Evolutionary conservation across 2,329 filamentous ascomycete genomes (phyloP), one percentile per base, ranked within the genome.

Genomic region (Monilinia aucupariae): DNA sequence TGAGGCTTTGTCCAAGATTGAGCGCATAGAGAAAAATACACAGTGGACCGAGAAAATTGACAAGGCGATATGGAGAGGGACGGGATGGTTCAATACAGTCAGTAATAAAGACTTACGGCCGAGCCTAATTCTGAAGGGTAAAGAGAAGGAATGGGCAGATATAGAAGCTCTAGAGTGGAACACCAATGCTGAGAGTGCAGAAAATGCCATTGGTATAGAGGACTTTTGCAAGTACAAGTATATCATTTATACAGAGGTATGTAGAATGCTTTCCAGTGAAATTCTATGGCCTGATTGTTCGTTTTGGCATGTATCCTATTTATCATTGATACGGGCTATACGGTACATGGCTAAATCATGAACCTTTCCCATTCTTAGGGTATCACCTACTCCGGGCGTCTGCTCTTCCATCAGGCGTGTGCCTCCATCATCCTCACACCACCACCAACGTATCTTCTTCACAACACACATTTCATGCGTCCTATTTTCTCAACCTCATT

Each of bases 191-290:
- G 67, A 63, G 10, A 72, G 71, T 32, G 72, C 72, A 22, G 80
- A 82, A 34, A 83, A 83, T 72, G 76, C 76, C 10, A 67, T 83
- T 12, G 65, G 68, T 10, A 79, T 83, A 67, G 76, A 80, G 65
- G 80, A 80, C 53, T 83, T 83, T 65, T 83, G 81, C 71, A 72
- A 73, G 61, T 80, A 80, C 71, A 78, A 76, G 61, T 82, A 82
- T 70, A 73, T 83, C 49, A 71, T 82, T 32, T 78, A 82, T 70
- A 82, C 80, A 8, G 81, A 83, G 64, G 71, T 71, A 63, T 22
- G 65, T 52, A 20, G 5, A 4, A 5, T 13, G 43, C 30, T 52
- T n/a, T 56, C 20, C 4, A 20, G 25, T 50, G 34, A 13, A 30
- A 22, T 49, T 27, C 22, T 17, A 25, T 30, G 22, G 22, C 32